Evolutionary conservation across 805 yeast genomes (phyloP).

Genomic region (Barnettozyma californica): DNA sequence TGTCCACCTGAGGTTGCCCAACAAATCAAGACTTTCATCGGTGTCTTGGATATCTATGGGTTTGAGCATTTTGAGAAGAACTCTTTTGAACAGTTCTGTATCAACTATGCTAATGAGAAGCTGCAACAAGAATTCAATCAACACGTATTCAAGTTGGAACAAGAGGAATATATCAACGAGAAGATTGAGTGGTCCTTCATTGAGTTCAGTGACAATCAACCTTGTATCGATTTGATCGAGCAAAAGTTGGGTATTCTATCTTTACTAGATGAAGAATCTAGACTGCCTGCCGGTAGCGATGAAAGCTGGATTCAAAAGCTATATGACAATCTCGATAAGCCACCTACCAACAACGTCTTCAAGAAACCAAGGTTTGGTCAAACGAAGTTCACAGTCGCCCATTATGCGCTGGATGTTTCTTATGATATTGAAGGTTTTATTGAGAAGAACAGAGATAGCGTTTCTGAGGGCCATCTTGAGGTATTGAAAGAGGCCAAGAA

Average conservation of each 20-base stretch:
- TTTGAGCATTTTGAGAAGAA: constrained; percentile 93
- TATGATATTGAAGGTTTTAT: constrained; percentile 93
- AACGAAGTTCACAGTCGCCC: constrained; percentile 82
- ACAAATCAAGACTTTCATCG: constrained; percentile 70
- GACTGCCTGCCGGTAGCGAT: constrained; percentile 90
- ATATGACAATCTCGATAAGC: constrained; percentile 77
- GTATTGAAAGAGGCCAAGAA: constrained; percentile 69
- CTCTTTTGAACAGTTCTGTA: constrained; percentile 96
- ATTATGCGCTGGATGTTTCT: constrained; percentile 90
- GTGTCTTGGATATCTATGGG: constrained; percentile 96
- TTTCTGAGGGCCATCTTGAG: constrained; percentile 91
- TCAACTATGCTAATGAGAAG: constrained; percentile 94
- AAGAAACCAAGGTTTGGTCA: constrained; percentile 94
- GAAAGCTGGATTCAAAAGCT: constrained; percentile 88
- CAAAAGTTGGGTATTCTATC: constrained; percentile 82
- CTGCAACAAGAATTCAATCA: constrained; percentile 96
- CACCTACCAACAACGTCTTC: constrained; percentile 71
- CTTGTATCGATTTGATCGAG: constrained; percentile 90
- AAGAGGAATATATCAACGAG: constrained; percentile 89
- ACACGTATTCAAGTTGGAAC: constrained; percentile 95
- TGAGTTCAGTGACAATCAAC: constrained; percentile 94
- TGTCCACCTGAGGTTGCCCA: constrained; percentile 66
- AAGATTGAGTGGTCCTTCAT: constrained; percentile 95
- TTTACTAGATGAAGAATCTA: constrained; percentile 88
- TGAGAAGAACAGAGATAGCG: constrained; percentile 96